A percentile compares a stretch with the other conserved stretches of the same genome.
phyloP scores from a whole-genome alignment of 768 basidiomycete species.

The Hericium coralloides region DNA sequence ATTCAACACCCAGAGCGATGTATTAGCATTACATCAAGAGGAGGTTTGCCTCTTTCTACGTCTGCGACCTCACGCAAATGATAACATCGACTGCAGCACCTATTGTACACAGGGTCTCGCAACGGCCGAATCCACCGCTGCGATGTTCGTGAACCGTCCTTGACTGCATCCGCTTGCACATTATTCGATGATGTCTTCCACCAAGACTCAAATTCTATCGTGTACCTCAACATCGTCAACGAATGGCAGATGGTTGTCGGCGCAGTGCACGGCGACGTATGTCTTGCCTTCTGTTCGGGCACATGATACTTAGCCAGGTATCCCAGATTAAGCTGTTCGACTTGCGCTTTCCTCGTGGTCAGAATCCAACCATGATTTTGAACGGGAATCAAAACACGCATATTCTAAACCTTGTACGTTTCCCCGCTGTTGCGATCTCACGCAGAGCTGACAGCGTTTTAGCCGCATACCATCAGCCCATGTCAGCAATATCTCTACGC shows the following conservation, averaged over 20 bases:
- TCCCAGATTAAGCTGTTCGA: constrained; percentile 53
- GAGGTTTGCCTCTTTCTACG: constrained; percentile 26
- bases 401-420: constrained; percentile 41
- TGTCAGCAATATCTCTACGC: constrained; percentile 53
- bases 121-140: constrained; percentile 51
- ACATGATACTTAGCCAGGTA: neutral
- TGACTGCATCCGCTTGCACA: constrained; percentile 21
- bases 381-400: constrained; percentile 52
- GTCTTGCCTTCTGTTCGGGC: constrained; percentile 14
- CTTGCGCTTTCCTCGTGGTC: constrained; percentile 41
- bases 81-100: constrained; percentile 4
- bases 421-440: neutral
- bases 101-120: constrained; percentile 27
- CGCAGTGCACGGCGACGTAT: constrained; percentile 52
- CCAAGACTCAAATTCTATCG: constrained; percentile 35
- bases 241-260: constrained; percentile 47
- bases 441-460: neutral
- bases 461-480: constrained; percentile 60
- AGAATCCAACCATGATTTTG: constrained; percentile 37
- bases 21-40: constrained; percentile 48
- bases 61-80: neutral
- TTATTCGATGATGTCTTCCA: constrained; percentile 32
- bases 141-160: constrained; percentile 27
- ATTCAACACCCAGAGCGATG: constrained; percentile 51
- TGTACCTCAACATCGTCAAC: constrained; percentile 40